Evolutionary conservation across 345 rosid genomes (phyloP), one percentile per base, ranked within the genome.

Genomic region (Stellera chamaejasme): DNA sequence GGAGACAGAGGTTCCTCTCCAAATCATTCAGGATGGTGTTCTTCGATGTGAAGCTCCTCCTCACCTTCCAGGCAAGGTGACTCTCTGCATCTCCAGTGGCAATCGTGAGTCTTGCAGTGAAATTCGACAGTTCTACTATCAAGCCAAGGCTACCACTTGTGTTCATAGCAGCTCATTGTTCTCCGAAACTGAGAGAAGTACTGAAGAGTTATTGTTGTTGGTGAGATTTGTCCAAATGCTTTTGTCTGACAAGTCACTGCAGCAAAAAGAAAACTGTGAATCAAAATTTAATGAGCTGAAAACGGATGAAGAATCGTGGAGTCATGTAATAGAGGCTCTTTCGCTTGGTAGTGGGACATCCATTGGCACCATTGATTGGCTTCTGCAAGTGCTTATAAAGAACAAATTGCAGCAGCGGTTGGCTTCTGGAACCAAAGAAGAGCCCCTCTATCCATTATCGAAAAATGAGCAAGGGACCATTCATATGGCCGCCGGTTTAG

Each of bases 1-100:
- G 48, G 85, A 77, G 53, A 55, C 41, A 55, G 74, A 86, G 72
- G 95, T 86, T 73, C 92, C 97, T 60, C 50, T 75, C 50, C 66
- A 79, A 70, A 86, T 83, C 61, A 75, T 89, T 60, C 89, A 79
- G 65, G 84, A 79, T 59, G 97, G 95, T 49, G 90, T 80, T 56
- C 50, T 89, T 14, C 55, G 80, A 53, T 89, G 92, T 10, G 61
- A 75, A 57, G 89, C 91, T 45, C 97, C 97, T 73, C 78, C 79
- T 36, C 68, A 58, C 49, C 62, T 56, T 59, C 77, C 90, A 45
- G 97, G 92, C 65, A 83, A 74, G 67, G 90, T 86, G 63, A 71
- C 76, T 43, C 50, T 89, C 39, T 83, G 78, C 80, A 73, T 89
- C 57, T 82, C 88, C 67, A 74, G 83, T 66, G 74, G 82, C 59